Percentiles rank a stretch among this genome's conserved stretches.
Conservation (phyloP, 306 rosid genomes). For the Vigna unguiculata region DNA sequence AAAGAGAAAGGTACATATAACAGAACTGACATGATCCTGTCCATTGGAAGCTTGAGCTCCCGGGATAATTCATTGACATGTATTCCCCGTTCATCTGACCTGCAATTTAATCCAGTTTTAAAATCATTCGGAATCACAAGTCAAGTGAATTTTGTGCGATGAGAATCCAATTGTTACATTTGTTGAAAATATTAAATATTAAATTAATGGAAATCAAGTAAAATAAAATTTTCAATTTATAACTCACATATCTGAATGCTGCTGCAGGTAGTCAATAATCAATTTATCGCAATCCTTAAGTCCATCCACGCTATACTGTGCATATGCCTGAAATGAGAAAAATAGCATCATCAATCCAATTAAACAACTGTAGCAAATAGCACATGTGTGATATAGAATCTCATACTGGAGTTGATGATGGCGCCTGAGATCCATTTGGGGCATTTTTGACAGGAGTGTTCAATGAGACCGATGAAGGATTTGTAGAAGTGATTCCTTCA, state of each 20-base stretch:
- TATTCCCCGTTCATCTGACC: slow-evolving; percentile 74
- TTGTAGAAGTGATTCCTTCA: slow-evolving; percentile 58
- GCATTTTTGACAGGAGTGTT: slow-evolving; percentile 57
- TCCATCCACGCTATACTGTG: slow-evolving; percentile 67
- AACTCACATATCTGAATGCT: slow-evolving; percentile 83
- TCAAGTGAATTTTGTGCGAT: not conserved
- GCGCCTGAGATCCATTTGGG: slow-evolving; percentile 57
- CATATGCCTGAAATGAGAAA: slow-evolving; percentile 58
- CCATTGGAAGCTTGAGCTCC: slow-evolving; percentile 81
- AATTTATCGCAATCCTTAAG: slow-evolving; percentile 69
- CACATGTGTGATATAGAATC: slow-evolving; percentile 9
- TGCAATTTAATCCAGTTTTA: slow-evolving; percentile 48
- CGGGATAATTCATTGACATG: slow-evolving; percentile 72
- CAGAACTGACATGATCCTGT: slow-evolving; percentile 69
- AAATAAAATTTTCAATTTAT: slow-evolving; percentile 1
- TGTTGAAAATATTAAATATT: slow-evolving; percentile 14
- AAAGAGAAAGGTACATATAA: slow-evolving; percentile 2
- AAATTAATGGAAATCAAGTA: slow-evolving; percentile 15
- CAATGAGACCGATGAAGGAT: slow-evolving; percentile 51
- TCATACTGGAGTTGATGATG: slow-evolving; percentile 65
- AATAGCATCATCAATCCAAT: slow-evolving; percentile 36
- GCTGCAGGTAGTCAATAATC: slow-evolving; percentile 77
- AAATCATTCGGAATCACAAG: not conserved
- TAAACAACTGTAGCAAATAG: slow-evolving; percentile 18
- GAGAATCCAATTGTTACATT: not conserved